Evolutionary conservation across 441 rosid species (phyloP).

Genomic region (Pelargonium australe): DNA sequence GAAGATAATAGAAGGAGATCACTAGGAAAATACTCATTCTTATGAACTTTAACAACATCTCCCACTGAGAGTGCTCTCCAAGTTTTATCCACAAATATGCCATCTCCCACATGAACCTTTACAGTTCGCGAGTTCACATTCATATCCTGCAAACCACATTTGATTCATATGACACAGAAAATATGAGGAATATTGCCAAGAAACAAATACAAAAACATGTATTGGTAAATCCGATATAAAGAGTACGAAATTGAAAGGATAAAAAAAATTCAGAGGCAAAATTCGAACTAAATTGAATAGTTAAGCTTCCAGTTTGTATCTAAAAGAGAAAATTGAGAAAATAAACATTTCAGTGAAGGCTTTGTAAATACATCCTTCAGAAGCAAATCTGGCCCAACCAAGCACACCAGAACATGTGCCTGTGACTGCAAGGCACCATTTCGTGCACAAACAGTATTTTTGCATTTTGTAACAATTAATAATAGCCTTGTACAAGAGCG

Average conservation of each 20-base stretch:
- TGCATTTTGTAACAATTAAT: background rate
- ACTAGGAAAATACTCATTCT: constrained; percentile 87
- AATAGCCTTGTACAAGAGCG: background rate
- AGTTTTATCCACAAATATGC: constrained; percentile 40
- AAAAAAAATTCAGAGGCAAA: too few species aligned
- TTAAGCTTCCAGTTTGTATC: too few species aligned
- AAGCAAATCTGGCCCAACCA: background rate
- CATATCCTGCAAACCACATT: constrained; percentile 52
- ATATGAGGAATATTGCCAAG: background rate
- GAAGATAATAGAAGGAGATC: constrained; percentile 88
- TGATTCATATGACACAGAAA: background rate
- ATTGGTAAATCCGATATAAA: background rate
- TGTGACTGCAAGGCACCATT: background rate
- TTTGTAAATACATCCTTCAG: too few species aligned
- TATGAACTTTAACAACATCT: constrained; percentile 71
- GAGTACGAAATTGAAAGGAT: too few species aligned
- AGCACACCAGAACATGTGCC: background rate
- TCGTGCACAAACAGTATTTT: background rate
- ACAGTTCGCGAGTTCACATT: constrained; percentile 69
- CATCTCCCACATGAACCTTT: constrained; percentile 54
- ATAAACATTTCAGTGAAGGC: too few species aligned
- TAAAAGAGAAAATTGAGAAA: too few species aligned
- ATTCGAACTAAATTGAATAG: too few species aligned
- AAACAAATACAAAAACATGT: background rate
- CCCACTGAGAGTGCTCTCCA: constrained; percentile 89